These are phyloP conservation scores for Chlamydomonas sphaeroides DNA, from an alignment of 139 green algal species.

Conservation along the genomic window DNA sequence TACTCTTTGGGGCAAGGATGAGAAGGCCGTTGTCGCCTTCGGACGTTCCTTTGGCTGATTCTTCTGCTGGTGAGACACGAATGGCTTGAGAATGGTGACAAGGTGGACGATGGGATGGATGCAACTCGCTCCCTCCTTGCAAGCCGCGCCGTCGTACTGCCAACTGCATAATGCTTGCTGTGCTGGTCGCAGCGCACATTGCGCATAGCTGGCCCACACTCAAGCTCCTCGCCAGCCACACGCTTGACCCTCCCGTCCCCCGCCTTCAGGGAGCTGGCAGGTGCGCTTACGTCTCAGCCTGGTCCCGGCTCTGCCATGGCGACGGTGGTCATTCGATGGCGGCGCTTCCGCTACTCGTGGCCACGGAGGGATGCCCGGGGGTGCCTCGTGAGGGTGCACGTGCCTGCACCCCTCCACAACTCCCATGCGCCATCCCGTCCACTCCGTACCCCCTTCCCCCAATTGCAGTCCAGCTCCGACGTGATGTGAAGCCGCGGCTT, in stretches of 20 bases:
- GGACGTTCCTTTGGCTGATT: slow-evolving; percentile 81
- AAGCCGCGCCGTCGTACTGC: no score
- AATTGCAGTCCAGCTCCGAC: slow-evolving; percentile 66
- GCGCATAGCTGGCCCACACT: not conserved
- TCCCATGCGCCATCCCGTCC: not conserved
- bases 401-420: not conserved
- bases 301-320: no score
- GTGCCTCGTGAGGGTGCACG: no score
- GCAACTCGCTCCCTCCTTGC: no score
- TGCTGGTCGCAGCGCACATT: not conserved
- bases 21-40: slow-evolving; percentile 72
- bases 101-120: no score
- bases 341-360: no score
- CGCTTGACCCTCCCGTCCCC: no score
- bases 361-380: no score
- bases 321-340: no score
- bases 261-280: no score
- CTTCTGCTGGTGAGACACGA: slow-evolving; percentile 71
- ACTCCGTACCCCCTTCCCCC: not conserved
- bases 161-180: not conserved
- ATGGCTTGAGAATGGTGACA: no score
- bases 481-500: slow-evolving; percentile 82
- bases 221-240: not conserved
- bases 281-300: no score
- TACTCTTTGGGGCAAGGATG: slow-evolving; percentile 64